phyloP scores from a whole-genome alignment of 192 early-diverging fungal genomes.

The Pilaira anomala region DNA sequence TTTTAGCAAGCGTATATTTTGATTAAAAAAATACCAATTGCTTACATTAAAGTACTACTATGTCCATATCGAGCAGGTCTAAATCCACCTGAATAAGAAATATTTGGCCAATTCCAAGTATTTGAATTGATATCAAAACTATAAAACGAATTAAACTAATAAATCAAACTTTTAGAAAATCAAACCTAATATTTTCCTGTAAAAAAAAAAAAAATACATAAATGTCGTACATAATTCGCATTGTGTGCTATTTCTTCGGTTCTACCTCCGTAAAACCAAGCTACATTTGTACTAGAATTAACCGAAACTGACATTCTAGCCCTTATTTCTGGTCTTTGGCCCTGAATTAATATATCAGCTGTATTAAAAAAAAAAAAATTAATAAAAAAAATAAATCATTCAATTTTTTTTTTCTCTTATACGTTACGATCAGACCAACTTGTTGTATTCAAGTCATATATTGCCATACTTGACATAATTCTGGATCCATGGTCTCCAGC shows the following conservation, averaged over 20 bases:
- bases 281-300: conserved; percentile 11
- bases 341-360: neutral
- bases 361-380: neutral
- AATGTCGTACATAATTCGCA: no score
- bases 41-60: conserved; percentile 20
- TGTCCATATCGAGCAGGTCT: conserved; percentile 25
- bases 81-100: conserved; percentile 16
- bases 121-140: conserved; percentile 9
- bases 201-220: neutral
- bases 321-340: conserved; percentile 1
- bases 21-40: neutral
- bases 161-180: neutral
- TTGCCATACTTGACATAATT: conserved; percentile 1
- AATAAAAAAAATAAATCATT: neutral
- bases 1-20: neutral
- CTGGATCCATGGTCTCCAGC: conserved; percentile 10
- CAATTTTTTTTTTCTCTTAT: neutral
- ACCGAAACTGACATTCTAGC: conserved; percentile 10
- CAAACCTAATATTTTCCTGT: neutral
- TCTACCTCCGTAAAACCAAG: conserved; percentile 24
- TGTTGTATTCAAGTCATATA: conserved; percentile 1
- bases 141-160: conserved; percentile 26
- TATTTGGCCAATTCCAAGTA: conserved; percentile 19
- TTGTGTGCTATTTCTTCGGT: no score
- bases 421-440: conserved; percentile 14